These are phyloP conservation scores for Aspergillus puulaauensis DNA, from an alignment of 2,329 filamentous ascomycete species.

Conservation along the genomic window DNA sequence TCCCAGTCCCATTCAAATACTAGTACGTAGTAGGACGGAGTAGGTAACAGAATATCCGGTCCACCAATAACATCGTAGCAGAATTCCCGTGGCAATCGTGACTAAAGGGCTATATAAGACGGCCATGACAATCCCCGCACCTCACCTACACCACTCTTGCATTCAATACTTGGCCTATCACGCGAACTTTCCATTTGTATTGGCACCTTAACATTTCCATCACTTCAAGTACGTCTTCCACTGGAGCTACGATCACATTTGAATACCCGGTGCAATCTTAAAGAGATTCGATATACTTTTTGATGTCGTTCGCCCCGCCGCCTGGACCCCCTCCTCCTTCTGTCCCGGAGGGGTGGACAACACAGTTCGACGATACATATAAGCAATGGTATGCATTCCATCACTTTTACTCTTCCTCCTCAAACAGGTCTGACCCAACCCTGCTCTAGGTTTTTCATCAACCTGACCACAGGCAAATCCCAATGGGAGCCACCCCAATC, in stretches of 20 bases:
- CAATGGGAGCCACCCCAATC: conserved; percentile 84
- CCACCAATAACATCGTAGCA: background rate
- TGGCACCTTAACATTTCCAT: background rate
- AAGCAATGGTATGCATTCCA: conserved; percentile 66
- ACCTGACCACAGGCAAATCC: conserved; percentile 81
- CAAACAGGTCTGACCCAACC: conserved; percentile 14
- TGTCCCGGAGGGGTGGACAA: conserved; percentile 79
- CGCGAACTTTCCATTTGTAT: no score
- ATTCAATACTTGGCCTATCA: background rate
- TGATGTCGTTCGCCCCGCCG: conserved; percentile 44
- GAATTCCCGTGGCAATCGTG: background rate
- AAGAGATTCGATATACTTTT: background rate
- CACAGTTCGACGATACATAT: conserved; percentile 83
- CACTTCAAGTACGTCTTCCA: background rate
- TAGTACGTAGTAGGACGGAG: no score
- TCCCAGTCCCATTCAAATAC: no score
- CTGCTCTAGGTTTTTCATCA: conserved; percentile 78
- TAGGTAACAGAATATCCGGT: background rate
- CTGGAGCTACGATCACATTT: background rate
- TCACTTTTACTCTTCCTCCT: background rate
- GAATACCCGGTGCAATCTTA: background rate
- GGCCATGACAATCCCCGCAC: background rate
- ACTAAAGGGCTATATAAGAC: background rate
- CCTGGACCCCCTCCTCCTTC: conserved; percentile 57
- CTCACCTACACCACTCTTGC: background rate